phyloP scores from a whole-genome alignment of 2,329 filamentous ascomycete species.

The Colletotrichum sp. region DNA sequence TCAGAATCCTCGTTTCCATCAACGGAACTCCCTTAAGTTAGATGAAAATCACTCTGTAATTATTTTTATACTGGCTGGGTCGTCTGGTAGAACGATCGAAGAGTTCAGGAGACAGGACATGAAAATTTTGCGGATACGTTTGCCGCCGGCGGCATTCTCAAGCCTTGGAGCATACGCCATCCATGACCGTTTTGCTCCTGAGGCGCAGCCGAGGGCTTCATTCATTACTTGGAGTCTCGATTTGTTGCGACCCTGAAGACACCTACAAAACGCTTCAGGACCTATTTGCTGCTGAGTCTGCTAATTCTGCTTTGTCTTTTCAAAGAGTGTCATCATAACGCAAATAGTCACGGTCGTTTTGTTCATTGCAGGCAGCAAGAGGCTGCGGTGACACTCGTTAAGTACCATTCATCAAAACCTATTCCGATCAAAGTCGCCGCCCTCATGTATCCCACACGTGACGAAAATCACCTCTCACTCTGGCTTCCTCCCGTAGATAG shows the following conservation, averaged over 20 bases:
- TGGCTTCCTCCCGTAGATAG: not conserved
- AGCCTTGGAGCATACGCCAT: not conserved
- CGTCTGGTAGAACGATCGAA: not conserved
- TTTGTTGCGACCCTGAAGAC: not conserved
- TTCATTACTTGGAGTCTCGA: no score
- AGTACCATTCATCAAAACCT: not conserved
- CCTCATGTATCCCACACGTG: not conserved
- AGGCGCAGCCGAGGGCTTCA: no score
- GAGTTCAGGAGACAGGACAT: not conserved
- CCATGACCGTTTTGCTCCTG: not conserved
- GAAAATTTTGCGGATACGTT: not conserved
- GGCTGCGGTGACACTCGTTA: not conserved
- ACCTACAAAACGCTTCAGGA: not conserved
- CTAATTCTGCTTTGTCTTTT: not conserved
- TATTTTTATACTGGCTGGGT: rapidly evolving
- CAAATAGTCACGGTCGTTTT: not conserved
- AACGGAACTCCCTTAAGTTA: not conserved
- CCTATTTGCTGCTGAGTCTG: not conserved
- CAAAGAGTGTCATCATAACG: not conserved
- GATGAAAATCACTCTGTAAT: not conserved
- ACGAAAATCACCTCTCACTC: not conserved
- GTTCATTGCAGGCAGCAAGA: not conserved
- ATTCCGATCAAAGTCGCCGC: not conserved
- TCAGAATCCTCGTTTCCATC: not conserved
- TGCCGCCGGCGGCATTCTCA: not conserved